phyloP scores from a whole-genome alignment of 2,329 filamentous ascomycete species.

The Xylaria digitata region DNA sequence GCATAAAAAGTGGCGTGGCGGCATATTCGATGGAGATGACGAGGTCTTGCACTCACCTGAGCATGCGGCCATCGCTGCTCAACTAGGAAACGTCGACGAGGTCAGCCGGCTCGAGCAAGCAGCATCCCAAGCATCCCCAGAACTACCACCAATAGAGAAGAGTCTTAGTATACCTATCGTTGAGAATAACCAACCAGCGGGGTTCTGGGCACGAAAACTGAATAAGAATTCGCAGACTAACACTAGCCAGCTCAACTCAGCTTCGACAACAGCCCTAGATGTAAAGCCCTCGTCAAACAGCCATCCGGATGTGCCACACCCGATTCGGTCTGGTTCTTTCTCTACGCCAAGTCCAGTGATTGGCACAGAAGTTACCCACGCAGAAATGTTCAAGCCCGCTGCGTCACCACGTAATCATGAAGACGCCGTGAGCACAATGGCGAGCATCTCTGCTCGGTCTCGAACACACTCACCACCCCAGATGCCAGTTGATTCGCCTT shows the following conservation, averaged over 20 bases:
- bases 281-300: slow-evolving; percentile 55
- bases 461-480: slow-evolving; percentile 55
- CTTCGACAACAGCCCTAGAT: slow-evolving; percentile 63
- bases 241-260: slow-evolving; percentile 49
- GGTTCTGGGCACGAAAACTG: slow-evolving; percentile 64
- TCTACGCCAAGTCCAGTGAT: slow-evolving; percentile 73
- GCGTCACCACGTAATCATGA: slow-evolving; percentile 67
- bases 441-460: slow-evolving; percentile 54
- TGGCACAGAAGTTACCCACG: slow-evolving; percentile 73
- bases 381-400: slow-evolving; percentile 70
- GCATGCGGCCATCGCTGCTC: slow-evolving; percentile 54
- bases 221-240: slow-evolving; percentile 52
- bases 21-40: slow-evolving; percentile 76
- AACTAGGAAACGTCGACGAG: slow-evolving; percentile 62
- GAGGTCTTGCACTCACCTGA: slow-evolving; percentile 55
- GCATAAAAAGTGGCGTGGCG: slow-evolving; percentile 82
- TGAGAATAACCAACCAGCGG: slow-evolving; percentile 54
- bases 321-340: slow-evolving; percentile 71
- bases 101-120: slow-evolving; percentile 58
- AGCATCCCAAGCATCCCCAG: slow-evolving; percentile 50
- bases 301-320: slow-evolving; percentile 61
- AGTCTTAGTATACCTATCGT: slow-evolving; percentile 62
- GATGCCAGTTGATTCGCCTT: slow-evolving; percentile 46
- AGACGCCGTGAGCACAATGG: slow-evolving; percentile 74
- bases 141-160: slow-evolving; percentile 65